Percentiles rank a stretch among this genome's conserved stretches.
phyloP scores from a whole-genome alignment of 768 basidiomycete species.

The Pisolithus sp. region DNA sequence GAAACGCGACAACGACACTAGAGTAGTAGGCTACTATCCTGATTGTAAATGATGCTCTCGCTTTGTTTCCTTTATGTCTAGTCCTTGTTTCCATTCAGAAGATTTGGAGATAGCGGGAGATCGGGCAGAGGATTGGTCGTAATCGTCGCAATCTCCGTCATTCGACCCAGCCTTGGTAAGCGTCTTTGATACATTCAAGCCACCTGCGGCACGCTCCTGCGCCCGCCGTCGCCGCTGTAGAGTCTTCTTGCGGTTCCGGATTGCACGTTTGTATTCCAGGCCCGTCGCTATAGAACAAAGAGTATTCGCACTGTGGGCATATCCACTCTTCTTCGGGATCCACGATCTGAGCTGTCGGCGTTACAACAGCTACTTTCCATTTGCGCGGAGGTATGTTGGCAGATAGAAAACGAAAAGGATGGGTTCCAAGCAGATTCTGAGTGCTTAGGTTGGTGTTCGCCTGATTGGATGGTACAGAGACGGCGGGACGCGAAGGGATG shows the following conservation, averaged over 20 bases:
- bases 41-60: conserved; percentile 15
- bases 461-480: conserved; percentile 34
- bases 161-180: conserved; percentile 15
- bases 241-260: conserved; percentile 74
- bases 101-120: conserved; percentile 5
- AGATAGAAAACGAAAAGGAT: conserved; percentile 59
- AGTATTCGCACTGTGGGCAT: conserved; percentile 91
- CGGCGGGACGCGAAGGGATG: conserved; percentile 75
- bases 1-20: conserved; percentile 5
- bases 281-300: conserved; percentile 86
- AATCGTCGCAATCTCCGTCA: conserved; percentile 20
- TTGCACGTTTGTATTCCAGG: conserved; percentile 53
- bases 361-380: conserved; percentile 22
- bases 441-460: conserved; percentile 36
- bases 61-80: conserved; percentile 9
- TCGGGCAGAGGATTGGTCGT: conserved; percentile 5
- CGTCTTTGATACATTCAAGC: conserved; percentile 19
- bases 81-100: conserved; percentile 14
- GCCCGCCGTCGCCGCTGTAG: conserved; percentile 63
- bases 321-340: conserved; percentile 85
- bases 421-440: conserved; percentile 50
- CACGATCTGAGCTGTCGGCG: conserved; percentile 33
- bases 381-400: conserved; percentile 57
- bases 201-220: conserved; percentile 54
- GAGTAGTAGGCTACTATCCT: conserved; percentile 14